Base-by-base conservation (phyloP, 345 rosid genomes). In the Kernera saxatilis region DNA sequence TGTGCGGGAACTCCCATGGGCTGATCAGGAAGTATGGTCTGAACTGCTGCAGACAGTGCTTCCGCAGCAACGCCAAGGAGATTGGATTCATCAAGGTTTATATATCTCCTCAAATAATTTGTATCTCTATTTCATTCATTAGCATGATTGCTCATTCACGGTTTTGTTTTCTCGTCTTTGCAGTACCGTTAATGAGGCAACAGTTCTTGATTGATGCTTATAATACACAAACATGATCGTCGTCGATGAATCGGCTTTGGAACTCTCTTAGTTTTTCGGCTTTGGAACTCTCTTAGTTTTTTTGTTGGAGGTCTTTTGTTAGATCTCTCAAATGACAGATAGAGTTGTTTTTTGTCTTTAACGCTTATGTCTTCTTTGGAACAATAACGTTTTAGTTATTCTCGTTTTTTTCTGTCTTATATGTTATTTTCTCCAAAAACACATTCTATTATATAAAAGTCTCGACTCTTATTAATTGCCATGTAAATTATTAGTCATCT, bases 51-150 rank as follows among this genome's bases (percentile, higher is more conserved):
- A 57, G 57, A n/a, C 68, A 81, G 65, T 66, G 73, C 11, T 72
- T 50, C 41, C 75, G 78, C 33, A 56, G 84, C 83, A 64, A 77
- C 25, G 80, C 80, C 64, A 60, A 69, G 33, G 69, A 72, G 41
- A 73, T 62, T 49, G 88, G 86, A 17, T 84, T 84, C 83, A 82
- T 84, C 10, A 82, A 84, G 88, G 88, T 84, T n/a, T n/a, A n/a
- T n/a, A n/a, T n/a, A n/a, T n/a, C n/a, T n/a, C n/a, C n/a, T n/a
- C n/a, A n/a, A n/a, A n/a, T n/a, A n/a, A n/a, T n/a, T n/a, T n/a
- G n/a, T n/a, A n/a, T n/a, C n/a, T n/a, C n/a, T n/a, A n/a, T n/a
- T n/a, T n/a, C n/a, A n/a, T n/a, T n/a, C n/a, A n/a, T 3, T 21
- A 1, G 27, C 1, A 0, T 9, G 6, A 5, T 3, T 44, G 45